Conservation (phyloP, 148 eudicot species). For the Fagopyrum esculentum region DNA sequence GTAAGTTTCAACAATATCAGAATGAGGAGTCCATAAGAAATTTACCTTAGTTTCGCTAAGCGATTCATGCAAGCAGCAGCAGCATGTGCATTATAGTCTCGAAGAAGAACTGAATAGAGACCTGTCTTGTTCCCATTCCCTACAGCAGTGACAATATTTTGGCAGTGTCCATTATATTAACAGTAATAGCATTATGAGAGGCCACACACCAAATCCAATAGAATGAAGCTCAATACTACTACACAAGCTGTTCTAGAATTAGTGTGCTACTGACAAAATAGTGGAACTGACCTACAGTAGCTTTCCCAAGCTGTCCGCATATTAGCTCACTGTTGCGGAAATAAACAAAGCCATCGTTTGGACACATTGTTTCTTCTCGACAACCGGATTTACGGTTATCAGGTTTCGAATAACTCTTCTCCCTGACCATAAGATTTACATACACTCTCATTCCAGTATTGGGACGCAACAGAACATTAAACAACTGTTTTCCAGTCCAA, state of each 20-base stretch:
- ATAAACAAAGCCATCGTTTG: constrained; percentile 81
- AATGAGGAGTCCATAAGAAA: background rate
- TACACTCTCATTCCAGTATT: constrained; percentile 72
- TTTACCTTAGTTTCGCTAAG: constrained; percentile 85
- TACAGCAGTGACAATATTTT: constrained; percentile 16
- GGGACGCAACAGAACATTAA: constrained; percentile 80
- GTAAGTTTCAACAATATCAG: background rate
- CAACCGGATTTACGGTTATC: constrained; percentile 24
- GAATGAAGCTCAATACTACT: background rate
- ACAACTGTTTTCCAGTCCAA: constrained; percentile 96
- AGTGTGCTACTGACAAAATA: background rate
- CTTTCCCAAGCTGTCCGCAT: constrained; percentile 93
- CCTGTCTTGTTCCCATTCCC: constrained; percentile 98
- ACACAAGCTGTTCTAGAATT: background rate
- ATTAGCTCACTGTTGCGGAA: constrained; percentile 89
- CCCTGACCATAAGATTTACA: constrained; percentile 77
- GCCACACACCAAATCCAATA: background rate
- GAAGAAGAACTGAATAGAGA: constrained; percentile 88
- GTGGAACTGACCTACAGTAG: constrained; percentile 71
- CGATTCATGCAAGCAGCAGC: constrained; percentile 98
- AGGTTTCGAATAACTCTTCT: constrained; percentile 48
- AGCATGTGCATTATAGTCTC: constrained; percentile 85
- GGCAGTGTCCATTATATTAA: background rate
- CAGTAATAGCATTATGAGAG: background rate
- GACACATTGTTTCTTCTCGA: constrained; percentile 65